Conservation (phyloP, 371 early-diverging fungal genomes). For the Apophysomyces sp. region DNA sequence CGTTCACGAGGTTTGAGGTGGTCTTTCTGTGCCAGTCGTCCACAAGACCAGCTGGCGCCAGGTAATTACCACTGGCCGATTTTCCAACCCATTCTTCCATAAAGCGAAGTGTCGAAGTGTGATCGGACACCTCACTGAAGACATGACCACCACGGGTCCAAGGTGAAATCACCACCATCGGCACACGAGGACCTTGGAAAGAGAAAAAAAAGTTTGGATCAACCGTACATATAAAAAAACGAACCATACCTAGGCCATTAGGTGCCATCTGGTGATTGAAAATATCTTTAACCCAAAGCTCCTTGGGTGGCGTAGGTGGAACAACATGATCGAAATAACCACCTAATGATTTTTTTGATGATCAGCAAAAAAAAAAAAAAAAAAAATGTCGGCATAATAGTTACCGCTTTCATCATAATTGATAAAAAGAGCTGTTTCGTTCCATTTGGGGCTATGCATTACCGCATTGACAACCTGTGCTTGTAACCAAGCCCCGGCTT, state of each 20-base stretch:
- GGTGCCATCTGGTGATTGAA: slow-evolving; percentile 1
- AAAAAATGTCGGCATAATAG: background rate
- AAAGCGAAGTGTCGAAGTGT: slow-evolving; percentile 20
- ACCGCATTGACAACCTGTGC: slow-evolving; percentile 32
- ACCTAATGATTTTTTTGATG: background rate
- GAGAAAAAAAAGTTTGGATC: background rate
- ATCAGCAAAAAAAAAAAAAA: background rate
- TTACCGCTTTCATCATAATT: slow-evolving; percentile 28
- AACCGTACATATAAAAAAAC: background rate
- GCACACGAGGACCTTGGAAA: slow-evolving; percentile 22
- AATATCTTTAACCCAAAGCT: slow-evolving; percentile 18
- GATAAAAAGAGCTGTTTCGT: slow-evolving; percentile 25
- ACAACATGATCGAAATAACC: slow-evolving; percentile 27
- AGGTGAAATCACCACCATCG: slow-evolving; percentile 24
- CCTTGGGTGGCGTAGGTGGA: slow-evolving; percentile 15
- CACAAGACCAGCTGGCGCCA: slow-evolving; percentile 21
- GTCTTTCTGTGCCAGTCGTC: slow-evolving; percentile 17
- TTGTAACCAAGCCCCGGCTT: slow-evolving; percentile 31
- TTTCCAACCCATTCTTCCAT: slow-evolving; percentile 31
- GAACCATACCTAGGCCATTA: background rate
- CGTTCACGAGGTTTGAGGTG: slow-evolving; percentile 16
- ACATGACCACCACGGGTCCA: slow-evolving; percentile 28
- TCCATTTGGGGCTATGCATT: slow-evolving; percentile 18
- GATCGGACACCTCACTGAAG: slow-evolving; percentile 26
- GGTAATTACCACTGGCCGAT: slow-evolving; percentile 9